Conservation (phyloP, 345 rosid species). For the Ceriops tagal region DNA sequence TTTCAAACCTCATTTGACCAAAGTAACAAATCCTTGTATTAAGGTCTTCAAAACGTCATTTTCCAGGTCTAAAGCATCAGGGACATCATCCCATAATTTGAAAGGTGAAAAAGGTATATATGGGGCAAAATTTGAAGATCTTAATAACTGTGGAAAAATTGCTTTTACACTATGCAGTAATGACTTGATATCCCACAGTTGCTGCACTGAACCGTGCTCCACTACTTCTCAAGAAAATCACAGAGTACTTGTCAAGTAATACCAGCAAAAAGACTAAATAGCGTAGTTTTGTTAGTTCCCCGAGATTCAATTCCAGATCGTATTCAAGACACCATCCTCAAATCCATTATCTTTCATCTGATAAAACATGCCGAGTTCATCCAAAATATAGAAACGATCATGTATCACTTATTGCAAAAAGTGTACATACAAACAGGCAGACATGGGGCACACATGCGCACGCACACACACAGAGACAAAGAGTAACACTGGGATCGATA, state of each 20-base stretch:
- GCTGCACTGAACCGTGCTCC: background rate
- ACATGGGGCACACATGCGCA: too few species aligned
- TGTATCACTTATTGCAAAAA: too few species aligned
- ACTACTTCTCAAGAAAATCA: too few species aligned
- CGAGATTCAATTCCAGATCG: constrained; percentile 76
- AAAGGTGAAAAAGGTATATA: background rate
- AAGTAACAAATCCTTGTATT: background rate
- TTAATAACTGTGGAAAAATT: too few species aligned
- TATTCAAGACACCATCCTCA: constrained; percentile 80
- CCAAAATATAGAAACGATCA: background rate
- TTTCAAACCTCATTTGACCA: background rate
- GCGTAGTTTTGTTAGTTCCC: constrained; percentile 62
- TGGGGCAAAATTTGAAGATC: background rate
- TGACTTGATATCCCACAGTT: too few species aligned
- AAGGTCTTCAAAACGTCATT: background rate
- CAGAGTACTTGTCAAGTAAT: too few species aligned
- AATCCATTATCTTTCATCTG: constrained; percentile 84
- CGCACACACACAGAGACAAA: background rate
- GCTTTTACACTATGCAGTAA: too few species aligned
- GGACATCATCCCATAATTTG: background rate
- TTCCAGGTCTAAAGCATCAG: background rate
- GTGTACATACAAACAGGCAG: too few species aligned
- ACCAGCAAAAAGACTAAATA: too few species aligned
- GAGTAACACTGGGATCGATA: background rate
- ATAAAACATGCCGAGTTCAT: constrained; percentile 7